Base-by-base conservation (phyloP, 2,329 filamentous ascomycete genomes). In the Thelonectria olida region DNA sequence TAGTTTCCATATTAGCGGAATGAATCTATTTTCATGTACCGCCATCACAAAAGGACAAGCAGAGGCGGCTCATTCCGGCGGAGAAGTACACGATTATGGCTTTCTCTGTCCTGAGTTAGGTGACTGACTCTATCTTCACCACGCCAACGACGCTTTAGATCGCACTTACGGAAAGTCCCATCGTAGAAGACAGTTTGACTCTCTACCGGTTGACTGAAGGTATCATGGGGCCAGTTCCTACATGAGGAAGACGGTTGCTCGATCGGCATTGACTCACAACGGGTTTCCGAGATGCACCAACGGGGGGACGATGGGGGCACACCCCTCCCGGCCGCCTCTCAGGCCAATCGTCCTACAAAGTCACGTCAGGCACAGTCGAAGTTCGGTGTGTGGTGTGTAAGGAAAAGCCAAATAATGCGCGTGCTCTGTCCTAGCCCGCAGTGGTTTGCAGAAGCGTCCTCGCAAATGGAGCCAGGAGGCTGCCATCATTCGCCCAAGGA, bases 251-350 rank as follows among this genome's bases (percentile, higher is more conserved):
- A 54, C 45, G 38, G 28, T 41, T 45, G 23, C 22, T 61, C 41
- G 42, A 54, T 56, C 68, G 67, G 68, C 68, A 69, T 71, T 71
- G 68, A 71, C 44, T 71, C 68, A 71, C 68, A 60, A 36, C 51
- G 54, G 31, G 22, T 28, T 36, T 56, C 51, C 57, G 57, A 59
- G 58, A 58, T 57, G 50, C 25, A 38, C 39, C 49, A 62, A 42
- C 41, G 13, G 28, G 48, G 38, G 27, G 31, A 56, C 36, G 20
- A 47, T 52, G 50, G 27, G 28, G 28, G 44, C 44, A 45, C 61
- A 50, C 57, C 41, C 62, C 57, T 23, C 52, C n/a, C n/a, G n/a
- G n/a, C n/a, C n/a, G n/a, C n/a, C n/a, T 47, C 52, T 20, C 36
- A 39, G 47, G 48, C 42, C 22, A 54, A 47, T 61, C 53, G 64